A percentile compares a stretch with the other conserved stretches of the same genome.
phyloP scores from a whole-genome alignment of 345 rosid genomes.

The Rubroshorea leprosula region DNA sequence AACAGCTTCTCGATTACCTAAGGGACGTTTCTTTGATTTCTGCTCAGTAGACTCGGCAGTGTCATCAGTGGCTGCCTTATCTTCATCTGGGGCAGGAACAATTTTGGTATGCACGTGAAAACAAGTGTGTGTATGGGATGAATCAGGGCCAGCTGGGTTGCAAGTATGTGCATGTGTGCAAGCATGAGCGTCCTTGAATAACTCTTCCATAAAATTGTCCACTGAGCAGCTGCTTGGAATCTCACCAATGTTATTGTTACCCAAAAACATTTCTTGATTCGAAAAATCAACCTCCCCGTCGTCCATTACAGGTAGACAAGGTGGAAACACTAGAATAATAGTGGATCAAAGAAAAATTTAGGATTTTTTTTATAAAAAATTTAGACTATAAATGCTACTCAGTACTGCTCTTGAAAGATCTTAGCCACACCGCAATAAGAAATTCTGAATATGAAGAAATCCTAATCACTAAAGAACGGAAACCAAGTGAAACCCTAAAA shows the following conservation, averaged over 20 bases:
- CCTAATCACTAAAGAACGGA: not conserved
- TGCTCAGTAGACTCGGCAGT: constrained; percentile 67
- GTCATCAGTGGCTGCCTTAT: constrained; percentile 62
- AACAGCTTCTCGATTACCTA: constrained; percentile 87
- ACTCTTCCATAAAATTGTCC: constrained; percentile 67
- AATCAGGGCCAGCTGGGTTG: constrained; percentile 89
- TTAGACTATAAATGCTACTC: constrained; percentile 14
- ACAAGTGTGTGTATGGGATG: constrained; percentile 84
- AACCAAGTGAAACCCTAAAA: constrained; percentile 4
- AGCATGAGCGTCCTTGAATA: constrained; percentile 60
- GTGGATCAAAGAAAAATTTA: constrained; percentile 11
- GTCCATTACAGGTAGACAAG: constrained; percentile 43
- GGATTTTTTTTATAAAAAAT: constrained; percentile 11
- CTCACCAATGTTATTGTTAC: constrained; percentile 49
- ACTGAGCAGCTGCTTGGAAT: constrained; percentile 63
- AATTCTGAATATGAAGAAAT: not conserved
- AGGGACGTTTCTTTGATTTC: constrained; percentile 61
- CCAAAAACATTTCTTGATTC: constrained; percentile 61
- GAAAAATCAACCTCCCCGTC: constrained; percentile 94
- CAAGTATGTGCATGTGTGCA: constrained; percentile 95
- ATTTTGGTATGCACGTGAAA: constrained; percentile 89
- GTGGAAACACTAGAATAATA: not conserved
- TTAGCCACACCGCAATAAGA: constrained; percentile 3
- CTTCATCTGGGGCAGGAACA: constrained; percentile 53
- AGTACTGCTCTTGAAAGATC: not conserved